A percentile compares a stretch with the other conserved stretches of the same genome.
Conservation (phyloP, 2,329 filamentous ascomycete species). For the Ophiostoma pallidulum region DNA sequence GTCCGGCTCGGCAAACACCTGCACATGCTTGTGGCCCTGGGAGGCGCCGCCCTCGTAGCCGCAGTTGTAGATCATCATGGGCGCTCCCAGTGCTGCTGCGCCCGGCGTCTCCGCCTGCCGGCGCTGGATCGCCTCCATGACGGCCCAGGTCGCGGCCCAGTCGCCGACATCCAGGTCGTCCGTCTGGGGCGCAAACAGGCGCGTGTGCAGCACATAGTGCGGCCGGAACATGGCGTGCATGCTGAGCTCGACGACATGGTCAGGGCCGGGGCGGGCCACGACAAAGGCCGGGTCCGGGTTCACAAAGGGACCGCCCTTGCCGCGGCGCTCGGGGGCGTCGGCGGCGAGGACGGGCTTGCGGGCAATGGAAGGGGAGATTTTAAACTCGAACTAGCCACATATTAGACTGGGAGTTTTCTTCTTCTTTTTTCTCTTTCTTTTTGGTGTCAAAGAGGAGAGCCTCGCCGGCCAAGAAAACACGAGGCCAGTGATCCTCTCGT, state of each 20-base stretch:
- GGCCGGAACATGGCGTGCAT: slow-evolving; percentile 28
- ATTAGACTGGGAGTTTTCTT: no score
- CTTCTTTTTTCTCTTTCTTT: no score
- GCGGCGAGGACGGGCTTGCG: slow-evolving; percentile 17
- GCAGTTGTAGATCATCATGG: slow-evolving; percentile 36
- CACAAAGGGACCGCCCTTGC: slow-evolving; percentile 20
- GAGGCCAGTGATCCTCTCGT: no score
- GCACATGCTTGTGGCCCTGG: slow-evolving; percentile 36
- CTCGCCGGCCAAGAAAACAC: no score
- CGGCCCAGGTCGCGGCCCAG: slow-evolving; percentile 28
- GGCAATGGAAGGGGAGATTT: slow-evolving; percentile 19
- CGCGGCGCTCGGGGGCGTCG: slow-evolving; percentile 20
- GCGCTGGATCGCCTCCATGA: slow-evolving; percentile 21
- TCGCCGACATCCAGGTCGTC: slow-evolving; percentile 29
- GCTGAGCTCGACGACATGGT: slow-evolving; percentile 27
- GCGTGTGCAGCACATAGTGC: slow-evolving; percentile 30
- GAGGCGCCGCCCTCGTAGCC: slow-evolving; percentile 33
- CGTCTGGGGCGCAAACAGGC: slow-evolving; percentile 27
- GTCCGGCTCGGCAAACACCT: slow-evolving; percentile 28
- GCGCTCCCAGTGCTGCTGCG: no score
- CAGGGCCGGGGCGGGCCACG: slow-evolving; percentile 19
- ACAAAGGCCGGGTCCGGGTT: slow-evolving; percentile 24
- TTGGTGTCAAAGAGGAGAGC: no score
- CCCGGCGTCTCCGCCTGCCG: slow-evolving; percentile 6
- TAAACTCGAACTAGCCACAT: slow-evolving; percentile 25